Evolutionary conservation across 441 rosid species (phyloP), one percentile per base, ranked within the genome.

Genomic region (Cnidoscolus chayamansa): DNA sequence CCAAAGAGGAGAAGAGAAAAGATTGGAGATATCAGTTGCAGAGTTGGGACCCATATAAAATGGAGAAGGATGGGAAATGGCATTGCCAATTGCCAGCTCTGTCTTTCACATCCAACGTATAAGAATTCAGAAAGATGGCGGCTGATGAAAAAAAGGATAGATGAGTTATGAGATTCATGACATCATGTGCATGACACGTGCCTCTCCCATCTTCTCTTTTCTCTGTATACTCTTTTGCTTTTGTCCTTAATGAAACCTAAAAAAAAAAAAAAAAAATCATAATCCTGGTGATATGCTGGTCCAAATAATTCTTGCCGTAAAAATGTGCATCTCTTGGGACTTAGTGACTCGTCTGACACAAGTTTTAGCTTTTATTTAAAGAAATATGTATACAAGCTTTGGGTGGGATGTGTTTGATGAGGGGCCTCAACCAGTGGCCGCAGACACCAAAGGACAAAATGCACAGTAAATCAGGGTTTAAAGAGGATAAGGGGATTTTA

Each of bases 251-350:
- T 49, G 7, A n/a, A 3, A 37, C 64, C 2, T 4, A 25, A 8
- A 30, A 25, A 20, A 12, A 25, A 25, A 25, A 25, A 25, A 25
- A 25, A 25, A 25, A 25, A 25, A 25, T 25, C 25, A 25, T 25
- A 25, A 8, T 7, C n/a, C 48, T 54, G 63, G 73, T 77, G 72
- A 1, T 19, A 31, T 37, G 66, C 78, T 65, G 6, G 84, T 79
- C 86, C 71, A 64, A 67, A 64, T 84, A 84, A 75, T 70, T 30
- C 45, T 12, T 83, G 80, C 78, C 86, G 84, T 86, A 72, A 68
- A 45, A 54, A 54, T 63, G 54, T 71, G 77, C 13, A 67, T 70
- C 81, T 83, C 84, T 81, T 35, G 5, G 5, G 40, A 35, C 5
- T 35, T 76, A 35, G 45, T 40, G 45, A 68, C 77, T 65, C 15